Evolutionary conservation across 1,139 yeast species (phyloP).

Genomic region (Geotrichum phurueaensis): DNA sequence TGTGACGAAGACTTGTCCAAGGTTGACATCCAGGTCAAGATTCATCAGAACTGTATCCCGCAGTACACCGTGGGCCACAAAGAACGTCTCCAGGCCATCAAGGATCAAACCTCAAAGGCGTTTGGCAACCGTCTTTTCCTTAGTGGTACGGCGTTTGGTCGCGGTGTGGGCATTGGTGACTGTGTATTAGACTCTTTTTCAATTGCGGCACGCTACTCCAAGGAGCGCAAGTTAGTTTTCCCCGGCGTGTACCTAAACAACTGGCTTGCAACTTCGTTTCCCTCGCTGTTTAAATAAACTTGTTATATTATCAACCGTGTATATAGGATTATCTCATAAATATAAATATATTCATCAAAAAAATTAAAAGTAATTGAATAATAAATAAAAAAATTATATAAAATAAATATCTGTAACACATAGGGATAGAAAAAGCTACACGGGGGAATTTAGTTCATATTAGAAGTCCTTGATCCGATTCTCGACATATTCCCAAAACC

Average conservation of each 20-base stretch:
- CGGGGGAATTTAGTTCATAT: not conserved
- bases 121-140: conserved; percentile 47
- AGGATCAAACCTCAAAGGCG: conserved; percentile 34
- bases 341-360: not conserved
- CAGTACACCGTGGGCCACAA: conserved; percentile 72
- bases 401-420: not conserved
- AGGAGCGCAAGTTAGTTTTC: conserved; percentile 30
- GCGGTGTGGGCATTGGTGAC: conserved; percentile 87
- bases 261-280: conserved; percentile 25
- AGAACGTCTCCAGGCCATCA: conserved; percentile 40
- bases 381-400: not conserved
- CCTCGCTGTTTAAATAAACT: conserved; percentile 13
- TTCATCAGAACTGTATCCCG: conserved; percentile 62
- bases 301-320: not conserved
- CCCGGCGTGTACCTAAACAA: conserved; percentile 30
- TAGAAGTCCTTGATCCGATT: conserved; percentile 18
- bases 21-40: conserved; percentile 39
- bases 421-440: not conserved
- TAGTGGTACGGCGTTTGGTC: conserved; percentile 80
- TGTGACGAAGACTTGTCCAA: conserved; percentile 41
- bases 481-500: conserved; percentile 34
- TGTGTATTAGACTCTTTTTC: conserved; percentile 61
- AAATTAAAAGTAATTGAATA: not conserved
- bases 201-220: conserved; percentile 43
- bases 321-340: not conserved